Evolutionary conservation across 2,329 filamentous ascomycete species (phyloP), one percentile per base, ranked within the genome.

Genomic region (Fusarium chuoi): DNA sequence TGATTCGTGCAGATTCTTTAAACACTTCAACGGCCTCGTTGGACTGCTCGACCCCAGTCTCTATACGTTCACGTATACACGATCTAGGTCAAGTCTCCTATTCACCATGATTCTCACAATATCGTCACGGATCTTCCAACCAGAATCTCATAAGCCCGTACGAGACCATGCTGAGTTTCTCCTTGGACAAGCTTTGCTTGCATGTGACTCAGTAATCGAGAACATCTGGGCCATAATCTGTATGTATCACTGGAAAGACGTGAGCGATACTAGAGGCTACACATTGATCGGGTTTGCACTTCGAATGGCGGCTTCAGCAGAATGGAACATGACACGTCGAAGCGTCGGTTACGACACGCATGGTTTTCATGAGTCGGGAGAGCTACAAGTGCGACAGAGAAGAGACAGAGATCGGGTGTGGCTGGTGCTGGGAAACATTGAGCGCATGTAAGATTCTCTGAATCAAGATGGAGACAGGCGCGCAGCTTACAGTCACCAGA

Each of bases 201-300:
- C 20, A 7, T 65, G 63, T 6, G 41, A 65, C 5, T 42, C 41
- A 3, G 24, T 35, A 6, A 28, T 65, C 3, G 63, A 65, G 13
- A 65, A 64, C 3, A 42, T 65, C 3, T 65, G 63, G 63, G 39
- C 59, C 6, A 56, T 65, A 6, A 56, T 65, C 2, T 65, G 48
- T n/a, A 22, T 65, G 30, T 28, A 65, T 36, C 33, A 65, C 8
- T 65, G 63, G 63, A 65, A 65, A 20, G 41, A 42, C 1, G 20
- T 13, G 0, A 12, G 28, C 5, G 63, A 65, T 7, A 15, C 18
- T 0, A 41, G 63, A 6, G 63, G 60, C 2, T 39, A 64, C 5
- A 64, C 44, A 1, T 4, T 65, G 13, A 56, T 65, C 12, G 59
- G 63, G 1, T 56, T 65, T 18, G 63, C 63, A 0, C 18, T 45